These are phyloP conservation scores for Aspergillus mulundensis DNA, from an alignment of 495 filamentous ascomycete species.

Conservation along the genomic window DNA sequence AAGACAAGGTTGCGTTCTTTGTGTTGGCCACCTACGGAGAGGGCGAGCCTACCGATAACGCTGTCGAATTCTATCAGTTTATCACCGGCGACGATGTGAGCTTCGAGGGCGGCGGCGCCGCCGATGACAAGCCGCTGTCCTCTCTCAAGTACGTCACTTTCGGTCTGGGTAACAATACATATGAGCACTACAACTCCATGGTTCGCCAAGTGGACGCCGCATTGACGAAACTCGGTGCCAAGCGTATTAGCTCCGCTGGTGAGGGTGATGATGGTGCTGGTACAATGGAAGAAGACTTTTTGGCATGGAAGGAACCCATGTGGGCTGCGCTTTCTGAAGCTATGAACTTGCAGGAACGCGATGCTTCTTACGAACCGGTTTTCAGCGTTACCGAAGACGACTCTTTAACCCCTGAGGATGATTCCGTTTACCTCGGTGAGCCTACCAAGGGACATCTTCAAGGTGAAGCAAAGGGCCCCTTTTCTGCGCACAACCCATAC, in stretches of 20 bases:
- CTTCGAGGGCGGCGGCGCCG: conserved; percentile 66
- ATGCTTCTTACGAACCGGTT: conserved; percentile 92
- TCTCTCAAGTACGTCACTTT: conserved; percentile 94
- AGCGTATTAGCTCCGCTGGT: conserved; percentile 79
- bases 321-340: conserved; percentile 77
- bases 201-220: conserved; percentile 83
- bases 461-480: conserved; percentile 79
- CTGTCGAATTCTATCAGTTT: conserved; percentile 98
- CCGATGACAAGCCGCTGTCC: conserved; percentile 67
- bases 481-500: conserved; percentile 94
- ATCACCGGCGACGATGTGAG: conserved; percentile 72
- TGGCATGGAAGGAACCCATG: conserved; percentile 99
- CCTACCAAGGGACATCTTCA: conserved; percentile 95
- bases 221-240: conserved; percentile 74
- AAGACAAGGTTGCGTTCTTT: conserved; percentile 90
- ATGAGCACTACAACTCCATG: conserved; percentile 99
- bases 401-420: conserved; percentile 67
- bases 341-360: conserved; percentile 89
- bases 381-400: conserved; percentile 79
- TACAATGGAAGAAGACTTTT: conserved; percentile 99
- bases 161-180: conserved; percentile 96
- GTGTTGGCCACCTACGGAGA: conserved; percentile 97
- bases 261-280: conserved; percentile 98
- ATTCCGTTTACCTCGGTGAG: conserved; percentile 90
- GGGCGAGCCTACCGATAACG: conserved; percentile 97